Evolutionary conservation across 2,329 filamentous ascomycete genomes (phyloP), one percentile per base, ranked within the genome.

Genomic region (Pseudopithomyces chartarum): DNA sequence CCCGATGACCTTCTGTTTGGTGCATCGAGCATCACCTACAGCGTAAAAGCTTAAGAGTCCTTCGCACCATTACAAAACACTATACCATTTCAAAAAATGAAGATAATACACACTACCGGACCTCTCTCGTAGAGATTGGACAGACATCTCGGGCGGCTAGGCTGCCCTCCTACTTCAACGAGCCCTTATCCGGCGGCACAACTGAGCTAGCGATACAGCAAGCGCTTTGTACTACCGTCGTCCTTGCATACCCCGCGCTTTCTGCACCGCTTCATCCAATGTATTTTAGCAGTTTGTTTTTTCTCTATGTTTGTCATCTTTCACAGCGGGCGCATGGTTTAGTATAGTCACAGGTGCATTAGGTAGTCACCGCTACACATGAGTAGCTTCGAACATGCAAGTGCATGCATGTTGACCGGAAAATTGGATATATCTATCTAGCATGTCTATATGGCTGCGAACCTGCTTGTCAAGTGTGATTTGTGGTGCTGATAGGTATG

Each of bases 201-300:
- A 52, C 23, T 48, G 38, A 57, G 59, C 64, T 57, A 58, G 57
- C 59, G 39, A 56, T 40, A 54, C 58, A 57, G 55, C 61, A 69
- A 65, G 62, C 64, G 66, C 63, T 65, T 55, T 65, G 59, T 66
- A 63, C 54, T 48, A 66, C 60, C 58, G 54, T 56, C 40, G 44
- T 58, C 57, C 40, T 52, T 53, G 56, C 57, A 63, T 61, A 62
- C 52, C 61, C 59, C 52, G 49, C 46, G 42, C 40, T 40, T 43
- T 38, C 34, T 54, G 49, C 54, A 55, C 52, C 36, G 45, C 34
- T 26, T 32, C 29, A 48, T 40, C 39, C 39, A 50, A 47, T 59
- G 56, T 59, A 59, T 58, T 58, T 44, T 56, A 62, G 32, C 19
- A 48, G 19, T 11, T 22, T 51, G 51, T 53, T 51, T 47, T 62